Conservation (phyloP, 352 stramenopile genomes). For the Globisporangium apiculatum region DNA sequence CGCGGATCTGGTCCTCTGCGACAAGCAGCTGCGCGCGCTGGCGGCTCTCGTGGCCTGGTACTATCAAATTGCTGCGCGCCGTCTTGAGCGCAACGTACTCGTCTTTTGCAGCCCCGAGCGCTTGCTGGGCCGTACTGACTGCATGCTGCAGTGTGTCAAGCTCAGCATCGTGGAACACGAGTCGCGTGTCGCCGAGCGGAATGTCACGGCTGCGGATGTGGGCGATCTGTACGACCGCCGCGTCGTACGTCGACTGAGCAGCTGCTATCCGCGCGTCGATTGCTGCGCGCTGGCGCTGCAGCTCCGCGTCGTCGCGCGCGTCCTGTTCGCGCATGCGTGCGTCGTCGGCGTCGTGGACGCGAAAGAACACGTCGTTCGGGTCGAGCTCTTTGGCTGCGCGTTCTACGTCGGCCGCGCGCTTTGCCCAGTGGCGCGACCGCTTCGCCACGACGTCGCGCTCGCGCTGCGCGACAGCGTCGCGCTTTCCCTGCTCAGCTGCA, state of each 20-base stretch:
- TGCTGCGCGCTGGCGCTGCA: constrained; percentile 31
- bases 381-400: constrained; percentile 68
- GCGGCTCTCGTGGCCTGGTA: constrained; percentile 41
- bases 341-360: constrained; percentile 52
- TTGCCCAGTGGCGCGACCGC: constrained; percentile 38
- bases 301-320: constrained; percentile 44
- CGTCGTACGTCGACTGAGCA: constrained; percentile 30
- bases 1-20: constrained; percentile 64
- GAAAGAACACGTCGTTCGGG: constrained; percentile 74
- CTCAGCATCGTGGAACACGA: constrained; percentile 61
- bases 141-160: constrained; percentile 36
- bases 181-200: constrained; percentile 38
- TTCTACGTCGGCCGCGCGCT: constrained; percentile 53
- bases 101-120: constrained; percentile 43
- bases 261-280: constrained; percentile 34
- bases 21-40: constrained; percentile 63
- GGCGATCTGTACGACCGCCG: constrained; percentile 26
- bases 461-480: constrained; percentile 40
- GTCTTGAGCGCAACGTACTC: constrained; percentile 59
- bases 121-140: constrained; percentile 37
- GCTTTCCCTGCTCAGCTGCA: constrained; percentile 45
- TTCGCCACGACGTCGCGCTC: constrained; percentile 39
- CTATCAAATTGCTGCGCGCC: constrained; percentile 23
- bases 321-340: constrained; percentile 50
- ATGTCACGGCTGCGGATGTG: constrained; percentile 30